phyloP scores from a whole-genome alignment of 495 filamentous ascomycete species.

The Aspergillus saccharolyticus region DNA sequence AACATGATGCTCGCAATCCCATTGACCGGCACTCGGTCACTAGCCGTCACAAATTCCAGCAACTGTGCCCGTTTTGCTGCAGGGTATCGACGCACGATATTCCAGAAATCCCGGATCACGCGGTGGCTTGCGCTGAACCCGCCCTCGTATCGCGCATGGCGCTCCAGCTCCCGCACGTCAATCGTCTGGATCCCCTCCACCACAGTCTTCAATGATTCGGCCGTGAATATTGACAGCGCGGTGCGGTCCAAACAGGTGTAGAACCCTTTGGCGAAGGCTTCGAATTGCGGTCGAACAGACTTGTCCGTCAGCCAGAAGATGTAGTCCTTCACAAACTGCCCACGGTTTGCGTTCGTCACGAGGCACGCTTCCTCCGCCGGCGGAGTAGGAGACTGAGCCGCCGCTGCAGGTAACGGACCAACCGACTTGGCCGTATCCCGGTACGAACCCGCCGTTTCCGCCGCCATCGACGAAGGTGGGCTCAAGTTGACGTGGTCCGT shows the following conservation, averaged over 20 bases:
- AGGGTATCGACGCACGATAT: conserved; percentile 61
- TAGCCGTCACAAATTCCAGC: conserved; percentile 92
- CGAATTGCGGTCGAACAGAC: conserved; percentile 70
- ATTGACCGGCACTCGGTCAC: conserved; percentile 81
- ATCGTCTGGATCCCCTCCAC: conserved; percentile 80
- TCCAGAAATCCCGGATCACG: conserved; percentile 78
- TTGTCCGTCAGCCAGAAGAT: conserved; percentile 77
- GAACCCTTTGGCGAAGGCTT: conserved; percentile 81
- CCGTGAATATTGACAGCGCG: conserved; percentile 65
- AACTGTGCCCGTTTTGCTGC: conserved; percentile 62
- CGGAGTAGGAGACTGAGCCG: conserved; percentile 21
- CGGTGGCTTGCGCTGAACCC: conserved; percentile 66
- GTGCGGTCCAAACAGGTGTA: conserved; percentile 64
- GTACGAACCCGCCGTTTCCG: conserved; percentile 19
- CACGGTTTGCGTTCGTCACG: conserved; percentile 73
- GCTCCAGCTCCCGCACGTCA: conserved; percentile 64
- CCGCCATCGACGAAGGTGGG: conserved; percentile 25
- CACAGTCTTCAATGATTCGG: conserved; percentile 63
- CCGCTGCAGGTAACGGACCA: conserved; percentile 11
- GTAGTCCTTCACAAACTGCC: conserved; percentile 80
- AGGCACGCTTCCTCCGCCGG: conserved; percentile 33
- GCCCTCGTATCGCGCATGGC: conserved; percentile 66
- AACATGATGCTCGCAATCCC: conserved; percentile 78
- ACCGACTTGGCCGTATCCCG: conserved; percentile 19
- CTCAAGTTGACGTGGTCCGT: conserved; percentile 17